These are phyloP conservation scores for Xylariaceae sp. DNA, from an alignment of 2,329 filamentous ascomycete species.

Conservation along the genomic window DNA sequence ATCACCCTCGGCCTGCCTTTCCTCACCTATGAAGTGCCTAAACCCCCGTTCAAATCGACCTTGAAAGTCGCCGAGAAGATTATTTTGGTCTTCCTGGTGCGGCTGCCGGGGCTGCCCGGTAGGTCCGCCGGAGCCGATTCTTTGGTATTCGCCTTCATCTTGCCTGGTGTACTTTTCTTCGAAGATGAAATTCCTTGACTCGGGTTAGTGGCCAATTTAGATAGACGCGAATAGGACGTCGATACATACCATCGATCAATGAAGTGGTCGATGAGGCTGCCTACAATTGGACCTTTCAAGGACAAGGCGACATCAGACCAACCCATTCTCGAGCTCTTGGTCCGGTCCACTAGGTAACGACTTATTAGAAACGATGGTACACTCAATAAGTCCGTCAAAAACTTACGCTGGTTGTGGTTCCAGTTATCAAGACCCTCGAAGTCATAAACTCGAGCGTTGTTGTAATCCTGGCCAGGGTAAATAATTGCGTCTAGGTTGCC, in stretches of 20 bases:
- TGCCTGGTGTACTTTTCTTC: slow-evolving; percentile 72
- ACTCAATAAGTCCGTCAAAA: neutral
- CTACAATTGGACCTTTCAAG: slow-evolving; percentile 72
- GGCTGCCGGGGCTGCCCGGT: slow-evolving; percentile 21
- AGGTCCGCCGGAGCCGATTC: slow-evolving; percentile 23
- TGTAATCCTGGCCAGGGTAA: slow-evolving; percentile 91
- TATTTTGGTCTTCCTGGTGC: slow-evolving; percentile 23
- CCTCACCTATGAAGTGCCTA: slow-evolving; percentile 43
- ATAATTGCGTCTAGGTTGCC: slow-evolving; percentile 73
- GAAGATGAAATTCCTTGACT: slow-evolving; percentile 76
- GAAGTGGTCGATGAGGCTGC: slow-evolving; percentile 78
- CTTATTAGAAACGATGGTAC: slow-evolving; percentile 13
- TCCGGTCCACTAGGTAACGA: slow-evolving; percentile 69
- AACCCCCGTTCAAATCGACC: slow-evolving; percentile 47
- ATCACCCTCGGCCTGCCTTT: slow-evolving; percentile 28
- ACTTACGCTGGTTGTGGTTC: slow-evolving; percentile 75
- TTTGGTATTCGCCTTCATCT: slow-evolving; percentile 54
- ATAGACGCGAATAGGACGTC: neutral
- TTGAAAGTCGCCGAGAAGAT: slow-evolving; percentile 46
- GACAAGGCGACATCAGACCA: slow-evolving; percentile 88
- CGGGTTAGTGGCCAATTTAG: slow-evolving; percentile 14
- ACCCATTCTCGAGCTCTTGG: slow-evolving; percentile 81
- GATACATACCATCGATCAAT: slow-evolving; percentile 70
- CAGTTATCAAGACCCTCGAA: slow-evolving; percentile 77
- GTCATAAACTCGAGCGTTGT: slow-evolving; percentile 84